Evolutionary conservation across 805 yeast genomes (phyloP).

Genomic region (Metschnikowia chrysomelidarum): DNA sequence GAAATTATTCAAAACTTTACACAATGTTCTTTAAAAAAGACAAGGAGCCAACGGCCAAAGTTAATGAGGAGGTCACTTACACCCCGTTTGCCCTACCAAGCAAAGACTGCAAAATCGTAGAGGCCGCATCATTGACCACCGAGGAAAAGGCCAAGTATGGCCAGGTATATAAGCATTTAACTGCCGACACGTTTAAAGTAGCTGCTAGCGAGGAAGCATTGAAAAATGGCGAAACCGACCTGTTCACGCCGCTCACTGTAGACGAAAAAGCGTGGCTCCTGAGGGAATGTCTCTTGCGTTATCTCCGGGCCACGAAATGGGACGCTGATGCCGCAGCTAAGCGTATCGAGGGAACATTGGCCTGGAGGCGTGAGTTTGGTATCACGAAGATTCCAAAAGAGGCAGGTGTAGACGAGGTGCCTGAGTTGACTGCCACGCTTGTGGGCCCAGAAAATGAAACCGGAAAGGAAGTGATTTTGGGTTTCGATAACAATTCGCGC

Average conservation of each 20-base stretch:
- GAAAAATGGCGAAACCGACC: slow-evolving; percentile 37
- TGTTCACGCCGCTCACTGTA: slow-evolving; percentile 25
- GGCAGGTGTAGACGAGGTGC: too few relatives aligned
- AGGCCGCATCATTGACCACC: slow-evolving; percentile 45
- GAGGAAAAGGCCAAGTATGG: slow-evolving; percentile 61
- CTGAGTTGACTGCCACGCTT: slow-evolving; percentile 52
- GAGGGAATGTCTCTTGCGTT: slow-evolving; percentile 85
- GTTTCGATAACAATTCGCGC: slow-evolving; percentile 84
- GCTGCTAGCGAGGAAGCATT: slow-evolving; percentile 50
- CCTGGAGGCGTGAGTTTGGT: slow-evolving; percentile 96
- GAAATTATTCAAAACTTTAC: too few relatives aligned
- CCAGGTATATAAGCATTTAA: slow-evolving; percentile 64
- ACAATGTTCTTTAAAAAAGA: slow-evolving; percentile 19
- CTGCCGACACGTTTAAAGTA: slow-evolving; percentile 46
- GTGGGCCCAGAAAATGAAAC: slow-evolving; percentile 74
- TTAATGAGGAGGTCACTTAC: slow-evolving; percentile 19
- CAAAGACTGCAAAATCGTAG: slow-evolving; percentile 45
- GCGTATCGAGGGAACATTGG: slow-evolving; percentile 72
- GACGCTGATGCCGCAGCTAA: slow-evolving; percentile 62
- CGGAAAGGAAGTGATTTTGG: slow-evolving; percentile 90
- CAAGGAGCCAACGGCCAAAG: slow-evolving; percentile 12
- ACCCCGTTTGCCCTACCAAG: slow-evolving; percentile 61
- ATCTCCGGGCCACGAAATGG: slow-evolving; percentile 95
- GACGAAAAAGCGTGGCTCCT: slow-evolving; percentile 91
- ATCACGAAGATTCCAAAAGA: slow-evolving; percentile 40